phyloP scores from a whole-genome alignment of 805 yeast genomes.

The Phaffomyces opuntiae region DNA sequence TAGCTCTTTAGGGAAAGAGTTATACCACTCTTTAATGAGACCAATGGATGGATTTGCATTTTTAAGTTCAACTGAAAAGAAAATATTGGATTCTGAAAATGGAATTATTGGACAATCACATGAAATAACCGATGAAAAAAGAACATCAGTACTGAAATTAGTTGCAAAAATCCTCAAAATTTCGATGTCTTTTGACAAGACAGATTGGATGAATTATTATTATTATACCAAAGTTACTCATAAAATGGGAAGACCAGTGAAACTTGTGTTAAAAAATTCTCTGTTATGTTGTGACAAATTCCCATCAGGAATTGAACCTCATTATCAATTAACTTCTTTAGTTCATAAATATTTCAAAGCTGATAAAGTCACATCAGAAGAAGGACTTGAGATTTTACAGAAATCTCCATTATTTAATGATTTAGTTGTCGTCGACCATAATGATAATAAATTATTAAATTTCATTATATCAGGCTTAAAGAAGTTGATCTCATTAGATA shows the following conservation, averaged over 20 bases:
- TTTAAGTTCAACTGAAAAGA: slow-evolving; percentile 15
- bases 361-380: slow-evolving; percentile 27
- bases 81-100: slow-evolving; percentile 18
- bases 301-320: slow-evolving; percentile 59
- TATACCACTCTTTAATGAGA: slow-evolving; percentile 35
- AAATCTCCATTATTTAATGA: slow-evolving; percentile 23
- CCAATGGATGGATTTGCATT: slow-evolving; percentile 65
- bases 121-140: slow-evolving; percentile 3
- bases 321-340: slow-evolving; percentile 54
- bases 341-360: slow-evolving; percentile 47
- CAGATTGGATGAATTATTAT: slow-evolving; percentile 58
- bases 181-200: slow-evolving; percentile 36
- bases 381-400: slow-evolving; percentile 35
- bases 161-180: slow-evolving; percentile 38
- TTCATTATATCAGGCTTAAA: slow-evolving; percentile 43
- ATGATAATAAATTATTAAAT: slow-evolving; percentile 15
- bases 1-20: slow-evolving; percentile 47
- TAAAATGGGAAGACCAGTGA: slow-evolving; percentile 35
- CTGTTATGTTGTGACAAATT: slow-evolving; percentile 36
- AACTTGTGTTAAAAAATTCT: slow-evolving; percentile 34
- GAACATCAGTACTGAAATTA: slow-evolving; percentile 23
- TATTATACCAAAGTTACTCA: slow-evolving; percentile 51
- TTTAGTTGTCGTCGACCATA: slow-evolving; percentile 14
- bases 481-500: slow-evolving; percentile 51
- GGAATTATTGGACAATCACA: slow-evolving; percentile 4